Evolutionary conservation across 495 filamentous ascomycete genomes (phyloP).

Genomic region (Tuber borchii): DNA sequence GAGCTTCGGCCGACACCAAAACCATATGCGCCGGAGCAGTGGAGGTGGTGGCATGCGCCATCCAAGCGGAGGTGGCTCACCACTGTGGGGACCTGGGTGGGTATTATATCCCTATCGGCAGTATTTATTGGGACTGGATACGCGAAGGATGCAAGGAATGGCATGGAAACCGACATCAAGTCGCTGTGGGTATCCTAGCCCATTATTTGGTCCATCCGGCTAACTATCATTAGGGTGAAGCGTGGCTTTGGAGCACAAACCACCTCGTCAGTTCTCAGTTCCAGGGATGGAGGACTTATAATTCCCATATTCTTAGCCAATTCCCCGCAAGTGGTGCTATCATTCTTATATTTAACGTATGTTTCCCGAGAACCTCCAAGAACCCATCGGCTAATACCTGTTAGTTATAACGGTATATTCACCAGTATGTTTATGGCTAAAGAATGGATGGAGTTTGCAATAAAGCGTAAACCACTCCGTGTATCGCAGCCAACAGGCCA

Average conservation of each 20-base stretch:
- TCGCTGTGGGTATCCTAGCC: not conserved
- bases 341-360: constrained; percentile 43
- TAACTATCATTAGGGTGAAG: not conserved
- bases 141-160: not conserved
- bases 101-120: constrained; percentile 5
- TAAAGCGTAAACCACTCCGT: constrained; percentile 43
- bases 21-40: not conserved
- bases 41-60: constrained; percentile 8
- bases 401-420: constrained; percentile 44
- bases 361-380: not conserved
- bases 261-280: not conserved
- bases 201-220: not conserved
- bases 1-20: not conserved
- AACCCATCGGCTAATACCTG: not conserved
- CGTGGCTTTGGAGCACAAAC: not conserved
- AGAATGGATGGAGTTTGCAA: constrained; percentile 40
- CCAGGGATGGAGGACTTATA: not conserved
- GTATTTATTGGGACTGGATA: not conserved
- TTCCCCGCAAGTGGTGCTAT: constrained; percentile 46
- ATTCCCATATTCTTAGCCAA: constrained; percentile 44
- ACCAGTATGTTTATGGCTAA: constrained; percentile 45
- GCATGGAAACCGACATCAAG: not conserved
- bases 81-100: not conserved
- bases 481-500: constrained; percentile 42
- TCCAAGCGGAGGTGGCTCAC: constrained; percentile 1